Base-by-base conservation (phyloP, 2,329 filamentous ascomycete species). In the Dactylonectria macrodidyma region DNA sequence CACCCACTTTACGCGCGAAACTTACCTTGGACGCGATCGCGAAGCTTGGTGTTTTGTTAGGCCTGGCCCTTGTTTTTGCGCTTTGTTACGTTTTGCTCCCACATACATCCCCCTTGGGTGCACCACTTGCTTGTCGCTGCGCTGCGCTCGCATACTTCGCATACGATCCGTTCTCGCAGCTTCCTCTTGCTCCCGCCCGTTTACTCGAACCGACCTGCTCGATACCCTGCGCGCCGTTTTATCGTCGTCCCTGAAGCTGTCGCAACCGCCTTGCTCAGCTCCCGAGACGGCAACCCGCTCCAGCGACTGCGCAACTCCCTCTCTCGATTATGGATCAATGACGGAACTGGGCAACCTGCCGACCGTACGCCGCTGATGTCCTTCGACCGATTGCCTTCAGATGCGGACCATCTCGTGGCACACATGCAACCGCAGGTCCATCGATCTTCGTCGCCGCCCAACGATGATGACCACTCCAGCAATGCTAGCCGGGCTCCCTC, bases 241-340 rank as follows among this genome's bases (percentile, higher is more conserved):
- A 7, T 30, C 14, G 50, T 41, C 19, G 50, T 41, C 24, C 51
- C 48, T 54, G 14, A 50, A 33, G 59, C 36, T 61, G 34, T 67
- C 57, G 60, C 68, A 47, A 67, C 46, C 59, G 22, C 51, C 47
- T 30, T 38, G 41, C 57, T n/a, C 46, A 14, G 36, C 48, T n/a
- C 47, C 22, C 48, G 41, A 50, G 58, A 54, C 41, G 36, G 54
- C 56, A 26, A 46, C 57, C 26, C 41, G 64, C 48, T 55, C 71
- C 38, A 60, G 55, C 52, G 56, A 58, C 51, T 60, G 48, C 62
- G 62, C 58, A 61, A 57, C 62, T 58, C 59, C 59, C 62, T 62
- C 59, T 58, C 34, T 66, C 72, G 74, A 75, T 66, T 78, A 81
- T 81, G 79, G 77, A 75, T 72, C 76, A 76, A 79, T 81, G 78